Evolutionary conservation across 2,329 filamentous ascomycete species (phyloP), one percentile per base, ranked within the genome.

Genomic region (Apiospora kogelbergensis): DNA sequence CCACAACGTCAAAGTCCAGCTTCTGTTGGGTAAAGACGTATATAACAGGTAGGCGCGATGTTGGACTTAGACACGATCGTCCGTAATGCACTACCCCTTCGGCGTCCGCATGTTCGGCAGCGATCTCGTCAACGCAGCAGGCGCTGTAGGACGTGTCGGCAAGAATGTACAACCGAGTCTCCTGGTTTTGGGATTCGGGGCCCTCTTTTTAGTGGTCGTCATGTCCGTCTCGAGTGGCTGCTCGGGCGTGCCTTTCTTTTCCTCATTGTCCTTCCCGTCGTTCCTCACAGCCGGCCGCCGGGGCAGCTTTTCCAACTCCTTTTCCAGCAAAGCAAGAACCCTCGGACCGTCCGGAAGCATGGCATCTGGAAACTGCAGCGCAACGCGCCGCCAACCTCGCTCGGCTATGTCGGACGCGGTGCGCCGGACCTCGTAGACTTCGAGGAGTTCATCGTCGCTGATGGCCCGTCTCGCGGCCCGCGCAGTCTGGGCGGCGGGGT

Each of bases 81-180:
- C 96, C 96, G 75, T 98, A 99, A 79, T 99, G 96, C 17, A 99
- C 91, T 1, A 98, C 93, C 0, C 94, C 93, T 71, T 98, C 92
- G 7, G 96, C 95, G 75, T 94, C 88, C 20, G 94, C 92, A 78
- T 99, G 96, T 79, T 99, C 95, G 2, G 96, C 96, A 0, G 96
- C 96, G 48, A 98, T 91, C 82, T 99, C 96, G 76, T 99, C 96
- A 22, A 98, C 95, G 76, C 96, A 99, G 81, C 96, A 99, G 0
- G 95, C 91, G 70, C 96, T 97, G 80, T 98, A 99, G 1, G 95
- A 98, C 2, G 96, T 98, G 80, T 99, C 96, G 41, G 92, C 96
- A 22, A 99, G 84, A 70, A 99, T 95, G 74, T 93, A 97, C 67
- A 98, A 84, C 71, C 85, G 78, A 40, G 77, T 76, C 10, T 33